A percentile compares a stretch with the other conserved stretches of the same genome.
phyloP scores from a whole-genome alignment of 2,329 filamentous ascomycete species.

The Talaromyces piceae region DNA sequence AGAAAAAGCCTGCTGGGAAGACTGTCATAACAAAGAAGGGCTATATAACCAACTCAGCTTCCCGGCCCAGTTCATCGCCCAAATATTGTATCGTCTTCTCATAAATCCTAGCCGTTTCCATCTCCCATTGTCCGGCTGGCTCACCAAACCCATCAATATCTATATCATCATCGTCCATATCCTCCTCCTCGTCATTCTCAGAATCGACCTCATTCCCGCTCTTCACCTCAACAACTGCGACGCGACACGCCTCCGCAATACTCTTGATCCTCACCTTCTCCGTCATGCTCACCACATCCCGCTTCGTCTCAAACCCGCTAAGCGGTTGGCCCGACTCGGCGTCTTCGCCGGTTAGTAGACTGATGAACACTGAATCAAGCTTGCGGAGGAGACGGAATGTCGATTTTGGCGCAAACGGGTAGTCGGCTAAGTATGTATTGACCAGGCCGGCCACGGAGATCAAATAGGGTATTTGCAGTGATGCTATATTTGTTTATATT shows the following conservation, averaged over 20 bases:
- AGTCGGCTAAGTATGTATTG: constrained; percentile 63
- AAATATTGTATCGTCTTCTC: constrained; percentile 70
- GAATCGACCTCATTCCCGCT: constrained; percentile 41
- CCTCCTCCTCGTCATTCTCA: constrained; percentile 24
- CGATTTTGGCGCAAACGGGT: constrained; percentile 58
- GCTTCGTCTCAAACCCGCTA: constrained; percentile 60
- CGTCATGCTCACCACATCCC: constrained; percentile 55
- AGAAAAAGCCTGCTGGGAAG: too few species aligned
- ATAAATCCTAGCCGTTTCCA: constrained; percentile 70
- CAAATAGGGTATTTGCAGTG: constrained; percentile 75
- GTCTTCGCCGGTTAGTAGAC: constrained; percentile 62
- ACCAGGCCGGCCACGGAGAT: constrained; percentile 69
- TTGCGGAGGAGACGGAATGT: constrained; percentile 68
- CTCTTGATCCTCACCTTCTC: constrained; percentile 85
- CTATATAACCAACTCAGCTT: constrained; percentile 16
- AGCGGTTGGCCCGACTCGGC: constrained; percentile 57
- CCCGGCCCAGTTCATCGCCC: constrained; percentile 55
- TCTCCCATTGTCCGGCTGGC: constrained; percentile 41
- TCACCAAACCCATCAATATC: constrained; percentile 28
- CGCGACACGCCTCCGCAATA: constrained; percentile 67
- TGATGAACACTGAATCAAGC: constrained; percentile 75
- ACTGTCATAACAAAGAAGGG: not conserved
- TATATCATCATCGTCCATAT: constrained; percentile 36
- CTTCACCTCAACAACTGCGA: constrained; percentile 60
- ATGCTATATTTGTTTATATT: constrained; percentile 46